Percentiles rank a stretch among this genome's conserved stretches.
These are phyloP conservation scores for Manihot esculenta DNA, from an alignment of 441 rosid genomes.

Conservation along the genomic window DNA sequence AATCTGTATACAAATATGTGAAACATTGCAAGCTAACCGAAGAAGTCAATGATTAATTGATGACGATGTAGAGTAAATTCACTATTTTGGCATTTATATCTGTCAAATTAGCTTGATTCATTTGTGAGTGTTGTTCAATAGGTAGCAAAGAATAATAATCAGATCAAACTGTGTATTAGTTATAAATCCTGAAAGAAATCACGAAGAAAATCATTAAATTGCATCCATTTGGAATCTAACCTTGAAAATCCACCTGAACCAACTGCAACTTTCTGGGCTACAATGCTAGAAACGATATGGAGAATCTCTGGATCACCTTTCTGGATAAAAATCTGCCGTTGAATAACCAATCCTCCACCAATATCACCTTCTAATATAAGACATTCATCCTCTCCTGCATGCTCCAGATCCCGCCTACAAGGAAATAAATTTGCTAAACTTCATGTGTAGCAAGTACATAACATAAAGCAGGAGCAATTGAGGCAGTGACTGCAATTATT, in stretches of 20 bases:
- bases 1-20: too few relatives aligned
- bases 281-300: conserved; percentile 60
- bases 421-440: conserved; percentile 11
- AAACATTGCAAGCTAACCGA: too few relatives aligned
- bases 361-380: conserved; percentile 69
- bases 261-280: conserved; percentile 80
- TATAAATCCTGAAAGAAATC: background rate
- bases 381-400: conserved; percentile 78
- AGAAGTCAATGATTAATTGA: background rate
- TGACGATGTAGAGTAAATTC: background rate
- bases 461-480: background rate
- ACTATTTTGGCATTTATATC: background rate
- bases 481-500: background rate
- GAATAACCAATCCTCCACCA: conserved; percentile 81
- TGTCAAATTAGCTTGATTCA: background rate
- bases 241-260: conserved; percentile 98
- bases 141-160: background rate
- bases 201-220: background rate
- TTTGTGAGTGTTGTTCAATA: background rate
- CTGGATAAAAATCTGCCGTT: conserved; percentile 48
- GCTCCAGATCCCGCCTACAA: conserved; percentile 74
- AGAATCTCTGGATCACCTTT: conserved; percentile 49
- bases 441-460: background rate
- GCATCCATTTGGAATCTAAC: conserved; percentile 33
- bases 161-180: background rate